Conservation (phyloP, 225 moss, liverwort and hornwort genomes). For the Marchantia polymorpha region DNA sequence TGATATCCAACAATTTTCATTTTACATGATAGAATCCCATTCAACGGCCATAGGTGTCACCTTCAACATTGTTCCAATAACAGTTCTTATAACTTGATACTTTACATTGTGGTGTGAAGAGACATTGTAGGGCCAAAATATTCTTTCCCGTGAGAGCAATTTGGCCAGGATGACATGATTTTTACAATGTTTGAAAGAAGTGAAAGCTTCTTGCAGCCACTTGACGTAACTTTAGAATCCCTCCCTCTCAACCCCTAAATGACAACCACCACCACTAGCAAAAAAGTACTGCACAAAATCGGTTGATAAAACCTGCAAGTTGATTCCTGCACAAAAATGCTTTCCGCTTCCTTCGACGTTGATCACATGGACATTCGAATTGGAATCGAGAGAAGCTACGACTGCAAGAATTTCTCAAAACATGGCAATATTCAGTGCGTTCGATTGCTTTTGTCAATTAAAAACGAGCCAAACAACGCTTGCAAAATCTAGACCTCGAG, state of each 20-base stretch:
- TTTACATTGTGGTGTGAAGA: too few species aligned
- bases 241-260: constrained; percentile 58
- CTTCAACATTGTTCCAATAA: too few species aligned
- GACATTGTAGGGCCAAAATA: too few species aligned
- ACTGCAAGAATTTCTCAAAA: constrained; percentile 65
- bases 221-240: constrained; percentile 54
- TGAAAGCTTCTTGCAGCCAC: constrained; percentile 70
- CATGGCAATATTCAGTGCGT: constrained; percentile 37
- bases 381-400: constrained; percentile 51
- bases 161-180: constrained; percentile 93
- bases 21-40: too few species aligned
- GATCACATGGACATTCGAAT: constrained; percentile 60
- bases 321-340: constrained; percentile 89
- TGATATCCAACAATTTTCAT: too few species aligned
- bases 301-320: constrained; percentile 41
- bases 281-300: background rate
- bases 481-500: too few species aligned
- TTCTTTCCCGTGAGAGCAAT: too few species aligned
- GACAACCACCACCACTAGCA: background rate
- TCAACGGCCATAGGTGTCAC: too few species aligned
- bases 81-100: too few species aligned
- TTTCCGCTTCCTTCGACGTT: constrained; percentile 55
- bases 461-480: too few species aligned
- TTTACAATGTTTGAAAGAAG: constrained; percentile 70
- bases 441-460: too few species aligned